These are phyloP conservation scores for Pythium angustatum DNA, from an alignment of 352 stramenopile genomes.

Conservation along the genomic window DNA sequence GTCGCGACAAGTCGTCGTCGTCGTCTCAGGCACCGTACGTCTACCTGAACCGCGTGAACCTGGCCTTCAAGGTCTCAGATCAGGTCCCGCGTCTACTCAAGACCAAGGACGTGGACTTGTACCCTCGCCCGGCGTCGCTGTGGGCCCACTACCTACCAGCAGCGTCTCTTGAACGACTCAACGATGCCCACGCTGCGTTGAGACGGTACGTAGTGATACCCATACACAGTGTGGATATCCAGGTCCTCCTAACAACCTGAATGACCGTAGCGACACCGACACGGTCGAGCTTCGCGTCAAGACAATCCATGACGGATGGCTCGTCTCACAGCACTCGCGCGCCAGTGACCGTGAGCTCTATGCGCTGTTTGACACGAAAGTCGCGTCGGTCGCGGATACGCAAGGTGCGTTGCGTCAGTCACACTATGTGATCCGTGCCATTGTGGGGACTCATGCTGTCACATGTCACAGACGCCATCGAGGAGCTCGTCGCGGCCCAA, in stretches of 20 bases:
- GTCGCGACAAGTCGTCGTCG: constrained; percentile 7
- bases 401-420: constrained; percentile 38
- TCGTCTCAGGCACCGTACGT: constrained; percentile 39
- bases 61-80: constrained; percentile 46
- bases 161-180: constrained; percentile 39
- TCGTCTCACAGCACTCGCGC: constrained; percentile 51
- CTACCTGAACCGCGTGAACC: constrained; percentile 61
- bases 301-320: constrained; percentile 56
- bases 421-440: too few species aligned
- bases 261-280: constrained; percentile 20
- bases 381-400: constrained; percentile 53
- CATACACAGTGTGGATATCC: too few species aligned
- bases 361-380: constrained; percentile 63
- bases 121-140: constrained; percentile 44
- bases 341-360: constrained; percentile 54
- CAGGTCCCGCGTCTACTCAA: constrained; percentile 58
- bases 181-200: constrained; percentile 44
- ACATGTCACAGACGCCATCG: constrained; percentile 44
- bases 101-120: constrained; percentile 49
- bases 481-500: constrained; percentile 47
- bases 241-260: too few species aligned
- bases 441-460: constrained; percentile 1
- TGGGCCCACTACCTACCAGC: constrained; percentile 50
- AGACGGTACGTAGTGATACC: constrained; percentile 28
- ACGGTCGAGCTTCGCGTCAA: constrained; percentile 57